Base-by-base conservation (phyloP, 805 yeast species). In the Wickerhamomyces canadensis region DNA sequence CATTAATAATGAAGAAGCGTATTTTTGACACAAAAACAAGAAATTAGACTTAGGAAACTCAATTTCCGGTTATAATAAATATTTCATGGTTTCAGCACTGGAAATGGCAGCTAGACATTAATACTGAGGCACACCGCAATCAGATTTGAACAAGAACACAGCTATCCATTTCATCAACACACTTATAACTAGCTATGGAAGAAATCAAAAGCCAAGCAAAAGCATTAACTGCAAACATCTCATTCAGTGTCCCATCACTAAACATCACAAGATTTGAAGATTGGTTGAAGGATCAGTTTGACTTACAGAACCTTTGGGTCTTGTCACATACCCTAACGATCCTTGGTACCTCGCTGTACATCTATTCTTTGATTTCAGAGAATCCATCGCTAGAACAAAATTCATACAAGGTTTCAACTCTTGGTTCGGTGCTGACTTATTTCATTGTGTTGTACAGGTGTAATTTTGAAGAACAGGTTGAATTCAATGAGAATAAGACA, bases 301-400 rank as follows among this genome's bases (percentile, higher is more conserved):
- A 35, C 21, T 38, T 53, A 19, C 57, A 53, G 33, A 51, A 47
- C 35, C 13, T 45, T 10, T 53, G 57, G 57, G 39, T 45, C 1
- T 2, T 45, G 4, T 49, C 58, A 2, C 58, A 54, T 24, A n/a
- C 35, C 3, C 14, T 40, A 18, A 53, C 58, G 2, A 31, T 54
- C 15, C 3, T 41, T 2, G 57, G 57, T 1, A 31, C 51, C 6
- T 10, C 24, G 1, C 28, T 45, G 13, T 45, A 40, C 30, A 13
- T 36, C 3, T 15, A 31, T 13, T 33, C 50, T 5, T 30, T 36
- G 15, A 11, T 38, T 14, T 18, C 19, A n/a, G 33, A 35, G 1
- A 23, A 33, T 10, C 8, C 6, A 5, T 22, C 14, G 3, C 10
- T 47, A 21, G 31, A 34, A 18, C 5, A 19, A 6, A 26, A 38